These are phyloP conservation scores for Mollisia scopiformis DNA, from an alignment of 2,329 filamentous ascomycete genomes.

Conservation along the genomic window DNA sequence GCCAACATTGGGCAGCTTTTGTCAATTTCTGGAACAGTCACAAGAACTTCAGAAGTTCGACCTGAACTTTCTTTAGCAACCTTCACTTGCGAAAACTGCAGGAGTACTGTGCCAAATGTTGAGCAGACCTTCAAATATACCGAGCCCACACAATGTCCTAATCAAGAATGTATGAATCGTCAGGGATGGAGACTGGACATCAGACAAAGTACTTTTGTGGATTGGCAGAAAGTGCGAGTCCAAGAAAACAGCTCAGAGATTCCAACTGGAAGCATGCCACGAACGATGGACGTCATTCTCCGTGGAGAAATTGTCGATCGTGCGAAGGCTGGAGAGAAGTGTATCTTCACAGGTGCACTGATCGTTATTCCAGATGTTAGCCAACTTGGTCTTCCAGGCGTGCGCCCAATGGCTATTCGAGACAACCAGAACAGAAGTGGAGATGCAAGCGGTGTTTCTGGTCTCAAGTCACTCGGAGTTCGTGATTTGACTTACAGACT, in stretches of 20 bases:
- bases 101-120: constrained; percentile 82
- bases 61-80: constrained; percentile 92
- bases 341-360: constrained; percentile 93
- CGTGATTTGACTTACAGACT: constrained; percentile 93
- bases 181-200: constrained; percentile 97
- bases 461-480: constrained; percentile 90
- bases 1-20: constrained; percentile 89
- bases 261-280: constrained; percentile 96
- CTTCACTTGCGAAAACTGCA: constrained; percentile 88
- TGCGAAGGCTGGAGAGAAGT: constrained; percentile 96
- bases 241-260: constrained; percentile 99
- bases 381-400: constrained; percentile 87
- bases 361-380: constrained; percentile 98
- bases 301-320: constrained; percentile 97
- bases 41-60: constrained; percentile 93
- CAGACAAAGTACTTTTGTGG: constrained; percentile 93
- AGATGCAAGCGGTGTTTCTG: constrained; percentile 81
- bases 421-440: constrained; percentile 79
- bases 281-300: constrained; percentile 96
- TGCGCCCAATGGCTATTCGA: constrained; percentile 79
- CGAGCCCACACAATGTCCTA: constrained; percentile 94
- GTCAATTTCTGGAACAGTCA: constrained; percentile 96
- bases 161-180: constrained; percentile 83
- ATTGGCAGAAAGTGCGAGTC: constrained; percentile 98
- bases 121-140: constrained; percentile 98